Conservation (phyloP, 2,329 filamentous ascomycete genomes). For the Fusarium ambrosium region DNA sequence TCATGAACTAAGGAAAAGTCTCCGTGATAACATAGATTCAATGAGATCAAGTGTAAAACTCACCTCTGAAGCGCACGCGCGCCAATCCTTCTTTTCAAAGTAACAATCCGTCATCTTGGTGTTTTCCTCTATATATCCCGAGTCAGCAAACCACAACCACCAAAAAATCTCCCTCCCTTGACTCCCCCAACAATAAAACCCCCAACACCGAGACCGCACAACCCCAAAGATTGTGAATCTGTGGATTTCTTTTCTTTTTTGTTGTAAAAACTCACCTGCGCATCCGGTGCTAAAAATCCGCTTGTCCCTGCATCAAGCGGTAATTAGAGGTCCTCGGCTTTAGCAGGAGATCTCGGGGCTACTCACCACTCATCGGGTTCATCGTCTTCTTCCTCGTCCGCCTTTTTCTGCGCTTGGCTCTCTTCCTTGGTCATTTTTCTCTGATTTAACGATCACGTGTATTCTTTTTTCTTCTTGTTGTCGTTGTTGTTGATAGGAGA, state of each 20-base stretch:
- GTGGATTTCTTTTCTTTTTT: background rate
- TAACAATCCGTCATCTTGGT: constrained; percentile 94
- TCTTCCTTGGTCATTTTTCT: constrained; percentile 66
- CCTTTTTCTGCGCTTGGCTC: constrained; percentile 55
- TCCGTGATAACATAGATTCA: background rate
- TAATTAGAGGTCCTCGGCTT: constrained; percentile 44
- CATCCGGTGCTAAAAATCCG: constrained; percentile 97
- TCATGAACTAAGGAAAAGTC: background rate
- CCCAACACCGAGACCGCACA: constrained; percentile 1
- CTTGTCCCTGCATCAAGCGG: constrained; percentile 80
- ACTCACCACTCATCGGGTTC: constrained; percentile 95
- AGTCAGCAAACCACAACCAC: constrained; percentile 9
- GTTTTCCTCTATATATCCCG: constrained; percentile 78
- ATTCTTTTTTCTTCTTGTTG: background rate
- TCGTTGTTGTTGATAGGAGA: constrained; percentile 19
- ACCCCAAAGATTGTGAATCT: background rate
- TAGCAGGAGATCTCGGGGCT: constrained; percentile 9
- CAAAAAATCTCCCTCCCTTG: background rate
- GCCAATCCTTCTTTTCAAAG: constrained; percentile 96
- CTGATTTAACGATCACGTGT: constrained; percentile 43
- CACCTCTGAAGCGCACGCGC: constrained; percentile 89
- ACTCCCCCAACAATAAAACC: constrained; percentile 26
- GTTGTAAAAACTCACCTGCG: constrained; percentile 70
- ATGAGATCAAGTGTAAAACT: constrained; percentile 51
- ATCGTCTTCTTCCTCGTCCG: constrained; percentile 66